Base-by-base conservation (phyloP, 768 basidiomycete species). In the Vishniacozyma victoriae region DNA sequence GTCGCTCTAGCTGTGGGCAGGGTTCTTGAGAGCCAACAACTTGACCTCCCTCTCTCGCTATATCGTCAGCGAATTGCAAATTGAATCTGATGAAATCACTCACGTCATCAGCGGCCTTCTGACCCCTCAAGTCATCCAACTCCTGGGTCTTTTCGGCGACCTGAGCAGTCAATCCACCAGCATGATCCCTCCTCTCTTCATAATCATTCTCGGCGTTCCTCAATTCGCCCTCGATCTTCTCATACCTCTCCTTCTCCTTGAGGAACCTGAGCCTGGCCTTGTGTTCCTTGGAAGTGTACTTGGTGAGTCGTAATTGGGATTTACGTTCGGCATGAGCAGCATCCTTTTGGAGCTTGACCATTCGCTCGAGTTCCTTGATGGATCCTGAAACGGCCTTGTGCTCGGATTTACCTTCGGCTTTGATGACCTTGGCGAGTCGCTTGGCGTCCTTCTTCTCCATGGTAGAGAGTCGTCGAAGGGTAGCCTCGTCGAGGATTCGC, bases 271-370 rank as follows among this genome's bases (percentile, higher is more conserved):
- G 75, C 61, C 85, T 80, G 16, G 78, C 75, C 67, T 82, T 84
- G 68, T 83, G 84, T 63, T 80, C 80, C 4, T 74, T 72, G 14
- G 75, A 64, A 25, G 82, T 75, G 3, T 80, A 76, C 51, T 77
- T 82, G 33, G 78, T 71, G 44, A 85, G 78, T 3, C 74, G 60
- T 2, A 74, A 50, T 48, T 82, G 79, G 1, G 80, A 79, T 54
- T 76, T 79, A 3, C 77, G 73, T 68, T 87, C 86, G 45, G 79
- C 80, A 78, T 71, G 36, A 11, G 64, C 66, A 15, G 84, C 81
- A 3, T 73, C 72, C 64, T 80, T 82, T 60, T 87, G 86, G n/a
- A 84, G 69, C 66, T 76, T 76, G 65, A 85, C 84, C n/a, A 87
- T 69, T 23, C 80, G 74, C 3, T 78, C 77, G 18, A 88, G 79